Conservation (phyloP, 2,329 filamentous ascomycete genomes). For the Ophiosphaerella herpotricha region DNA sequence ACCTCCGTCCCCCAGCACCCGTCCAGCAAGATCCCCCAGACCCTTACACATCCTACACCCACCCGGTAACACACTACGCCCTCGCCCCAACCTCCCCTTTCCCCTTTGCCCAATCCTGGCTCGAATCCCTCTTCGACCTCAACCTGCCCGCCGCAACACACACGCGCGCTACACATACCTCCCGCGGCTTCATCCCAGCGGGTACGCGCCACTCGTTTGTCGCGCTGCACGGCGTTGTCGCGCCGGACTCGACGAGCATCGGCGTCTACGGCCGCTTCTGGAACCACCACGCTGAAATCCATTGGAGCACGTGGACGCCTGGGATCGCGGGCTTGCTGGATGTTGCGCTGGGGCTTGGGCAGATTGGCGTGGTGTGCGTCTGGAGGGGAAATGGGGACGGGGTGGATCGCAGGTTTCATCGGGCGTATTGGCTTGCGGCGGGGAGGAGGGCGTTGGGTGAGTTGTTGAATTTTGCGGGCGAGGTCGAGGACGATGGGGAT, state of each 20-base stretch:
- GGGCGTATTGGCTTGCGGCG: slow-evolving; percentile 36
- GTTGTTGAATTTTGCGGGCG: slow-evolving; percentile 19
- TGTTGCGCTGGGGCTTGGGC: background rate
- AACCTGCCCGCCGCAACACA: slow-evolving; percentile 3
- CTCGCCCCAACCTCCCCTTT: slow-evolving; percentile 13
- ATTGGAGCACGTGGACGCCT: slow-evolving; percentile 30
- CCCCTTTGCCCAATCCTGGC: slow-evolving; percentile 12
- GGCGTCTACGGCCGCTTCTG: slow-evolving; percentile 29
- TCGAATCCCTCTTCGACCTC: slow-evolving; percentile 3
- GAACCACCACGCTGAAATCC: slow-evolving; percentile 22
- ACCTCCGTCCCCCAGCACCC: background rate
- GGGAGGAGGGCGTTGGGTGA: slow-evolving; percentile 13
- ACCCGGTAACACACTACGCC: slow-evolving; percentile 25
- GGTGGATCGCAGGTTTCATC: slow-evolving; percentile 30
- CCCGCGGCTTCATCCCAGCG: slow-evolving; percentile 29
- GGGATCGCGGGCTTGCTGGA: slow-evolving; percentile 7
- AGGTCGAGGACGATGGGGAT: slow-evolving; percentile 8
- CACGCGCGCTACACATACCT: slow-evolving; percentile 21
- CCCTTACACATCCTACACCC: slow-evolving; percentile 29
- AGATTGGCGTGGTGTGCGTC: slow-evolving; percentile 8
- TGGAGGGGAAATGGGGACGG: slow-evolving; percentile 22
- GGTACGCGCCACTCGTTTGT: slow-evolving; percentile 26
- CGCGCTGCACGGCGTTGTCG: slow-evolving; percentile 31
- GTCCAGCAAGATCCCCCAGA: too few species aligned
- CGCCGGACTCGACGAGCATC: slow-evolving; percentile 20